Base-by-base conservation (phyloP, 805 yeast genomes). In the Teunomyces aglyptinius region DNA sequence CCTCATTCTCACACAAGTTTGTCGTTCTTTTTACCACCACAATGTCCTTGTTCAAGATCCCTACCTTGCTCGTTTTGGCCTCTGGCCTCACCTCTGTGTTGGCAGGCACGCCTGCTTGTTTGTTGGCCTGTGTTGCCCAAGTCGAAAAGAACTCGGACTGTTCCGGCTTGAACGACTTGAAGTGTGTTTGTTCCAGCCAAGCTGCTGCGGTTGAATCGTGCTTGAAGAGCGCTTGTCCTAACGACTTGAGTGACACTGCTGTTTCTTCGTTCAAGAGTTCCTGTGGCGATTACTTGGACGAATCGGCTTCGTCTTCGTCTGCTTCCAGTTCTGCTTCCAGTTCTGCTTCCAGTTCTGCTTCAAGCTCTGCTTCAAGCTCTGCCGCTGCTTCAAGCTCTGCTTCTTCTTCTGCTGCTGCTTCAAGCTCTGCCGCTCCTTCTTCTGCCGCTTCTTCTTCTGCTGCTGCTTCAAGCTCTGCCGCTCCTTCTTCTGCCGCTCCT, bases 71-170 rank as follows among this genome's bases (percentile, higher is more conserved):
- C 43, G 67, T 67, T 20, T 55, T 73, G 48, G 72, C 76, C 44
- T 65, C 77, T 26, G 63, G 68, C 50, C 56, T 74, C 47, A 70
- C 78, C 19, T 59, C 74, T 27, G 56, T 44, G 24, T 76, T 77
- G 26, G 78, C 81, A 39, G 84, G 87, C 45, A 94, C 96, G 43
- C 96, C 97, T 50, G 96, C 97, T 32, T 90, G 96, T 75, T 71
- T 90, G 55, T 75, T 90, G 65, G 95, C 96, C 34, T 89, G 96
- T 79, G 92, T 87, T 49, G 78, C 89, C 47, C 76, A 80, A 59
- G 91, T 86, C 46, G 73, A 77, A 51, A 78, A 78, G 63, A 75
- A 82, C 12, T 67, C 80, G 35, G 49, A 70, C 40, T 86, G 94
- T 68, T 55, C 70, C 49, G 72, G 82, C 47, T 65, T 89, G 64